These are phyloP conservation scores for Magnaporthiopsis incrustans DNA, from an alignment of 2,329 filamentous ascomycete genomes.

Conservation along the genomic window DNA sequence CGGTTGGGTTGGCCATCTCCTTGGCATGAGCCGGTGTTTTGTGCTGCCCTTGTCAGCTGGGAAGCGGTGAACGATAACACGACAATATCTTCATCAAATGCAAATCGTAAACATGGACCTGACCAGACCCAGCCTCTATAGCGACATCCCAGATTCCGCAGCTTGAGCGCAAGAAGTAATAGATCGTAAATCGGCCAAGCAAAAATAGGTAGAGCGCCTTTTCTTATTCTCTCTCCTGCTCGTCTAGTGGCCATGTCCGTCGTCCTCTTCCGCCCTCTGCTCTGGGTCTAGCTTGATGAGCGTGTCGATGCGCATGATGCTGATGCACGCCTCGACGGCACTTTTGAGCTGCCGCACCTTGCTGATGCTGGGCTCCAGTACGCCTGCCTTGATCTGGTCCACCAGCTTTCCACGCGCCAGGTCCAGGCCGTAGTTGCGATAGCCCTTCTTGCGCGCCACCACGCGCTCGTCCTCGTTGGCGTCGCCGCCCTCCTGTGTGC, in stretches of 20 bases:
- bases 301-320: conserved; percentile 98
- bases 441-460: conserved; percentile 87
- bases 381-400: conserved; percentile 89
- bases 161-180: not conserved
- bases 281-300: conserved; percentile 97
- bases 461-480: conserved; percentile 80
- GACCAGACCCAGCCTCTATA: not conserved
- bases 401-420: conserved; percentile 81
- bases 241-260: conserved; percentile 74
- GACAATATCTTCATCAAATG: not conserved
- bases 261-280: conserved; percentile 64
- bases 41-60: not conserved
- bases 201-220: not conserved
- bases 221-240: not conserved
- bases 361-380: conserved; percentile 95
- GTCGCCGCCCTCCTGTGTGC: conserved; percentile 71
- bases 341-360: conserved; percentile 98
- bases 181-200: not conserved
- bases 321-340: conserved; percentile 95
- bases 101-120: not conserved
- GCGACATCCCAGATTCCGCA: not conserved
- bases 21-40: not conserved
- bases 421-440: conserved; percentile 97
- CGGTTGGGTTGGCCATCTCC: not conserved
- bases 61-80: too few species aligned